Percentiles rank a stretch among this genome's conserved stretches.
phyloP scores from a whole-genome alignment of 192 early-diverging fungal species.

The Dimargaris xerosporica region DNA sequence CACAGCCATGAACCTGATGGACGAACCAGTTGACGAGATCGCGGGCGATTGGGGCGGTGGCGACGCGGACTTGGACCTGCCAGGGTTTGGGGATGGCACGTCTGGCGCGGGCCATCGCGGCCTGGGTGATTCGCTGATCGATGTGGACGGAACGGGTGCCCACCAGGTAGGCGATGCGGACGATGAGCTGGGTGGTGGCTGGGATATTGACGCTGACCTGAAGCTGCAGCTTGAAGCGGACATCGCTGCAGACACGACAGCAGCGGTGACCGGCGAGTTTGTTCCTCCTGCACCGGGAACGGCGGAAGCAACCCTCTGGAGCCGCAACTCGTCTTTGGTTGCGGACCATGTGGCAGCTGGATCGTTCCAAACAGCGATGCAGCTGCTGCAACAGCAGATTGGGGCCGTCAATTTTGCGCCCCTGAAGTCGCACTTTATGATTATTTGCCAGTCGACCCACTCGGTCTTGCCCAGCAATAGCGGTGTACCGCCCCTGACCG shows the following conservation, averaged over 20 bases:
- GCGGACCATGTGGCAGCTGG: slow-evolving; percentile 92
- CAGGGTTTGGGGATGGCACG: slow-evolving; percentile 13
- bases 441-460: slow-evolving; percentile 64
- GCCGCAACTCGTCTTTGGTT: slow-evolving; percentile 70
- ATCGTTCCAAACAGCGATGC: slow-evolving; percentile 89
- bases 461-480: slow-evolving; percentile 44
- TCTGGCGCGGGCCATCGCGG: no score
- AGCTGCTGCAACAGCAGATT: slow-evolving; percentile 81
- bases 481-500: slow-evolving; percentile 37
- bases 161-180: slow-evolving; percentile 33
- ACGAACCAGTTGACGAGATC: slow-evolving; percentile 37
- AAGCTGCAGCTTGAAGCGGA: slow-evolving; percentile 49
- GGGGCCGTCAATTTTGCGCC: slow-evolving; percentile 87
- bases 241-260: slow-evolving; percentile 31
- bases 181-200: slow-evolving; percentile 39
- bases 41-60: slow-evolving; percentile 67
- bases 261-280: slow-evolving; percentile 32
- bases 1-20: slow-evolving; percentile 22
- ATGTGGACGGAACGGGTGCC: slow-evolving; percentile 24
- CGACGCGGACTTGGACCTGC: slow-evolving; percentile 45
- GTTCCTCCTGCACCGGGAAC: slow-evolving; percentile 61
- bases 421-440: slow-evolving; percentile 74
- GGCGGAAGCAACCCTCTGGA: slow-evolving; percentile 56
- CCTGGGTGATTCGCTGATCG: neutral
- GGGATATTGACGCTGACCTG: slow-evolving; percentile 75